phyloP scores from a whole-genome alignment of 176 grass and related monocot species.

The Ensete glaucum region DNA sequence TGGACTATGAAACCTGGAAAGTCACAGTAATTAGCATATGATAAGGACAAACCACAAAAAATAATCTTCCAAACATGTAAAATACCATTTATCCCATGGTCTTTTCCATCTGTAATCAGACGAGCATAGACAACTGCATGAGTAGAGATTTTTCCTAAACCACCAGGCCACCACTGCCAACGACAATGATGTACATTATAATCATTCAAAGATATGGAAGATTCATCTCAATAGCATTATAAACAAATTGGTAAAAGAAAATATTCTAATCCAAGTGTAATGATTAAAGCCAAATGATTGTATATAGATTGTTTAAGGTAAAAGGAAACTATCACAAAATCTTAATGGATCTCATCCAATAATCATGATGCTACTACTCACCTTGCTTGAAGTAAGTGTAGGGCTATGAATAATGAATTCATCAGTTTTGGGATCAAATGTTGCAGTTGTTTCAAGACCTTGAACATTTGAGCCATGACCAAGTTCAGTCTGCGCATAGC shows the following conservation, averaged over 20 bases:
- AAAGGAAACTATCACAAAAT: not conserved
- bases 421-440: slow-evolving; percentile 71
- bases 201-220: not conserved
- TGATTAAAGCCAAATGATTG: not conserved
- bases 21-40: slow-evolving; percentile 10
- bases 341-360: not conserved
- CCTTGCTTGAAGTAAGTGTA: slow-evolving; percentile 94
- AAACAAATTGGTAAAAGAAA: not conserved
- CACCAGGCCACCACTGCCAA: slow-evolving; percentile 98
- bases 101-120: slow-evolving; percentile 81
- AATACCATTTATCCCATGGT: slow-evolving; percentile 88
- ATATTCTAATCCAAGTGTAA: not conserved
- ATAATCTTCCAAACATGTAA: slow-evolving; percentile 6
- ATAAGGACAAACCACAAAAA: not conserved
- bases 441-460: slow-evolving; percentile 97
- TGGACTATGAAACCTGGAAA: slow-evolving; percentile 92
- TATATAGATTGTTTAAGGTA: not conserved
- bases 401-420: slow-evolving; percentile 97
- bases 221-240: not conserved
- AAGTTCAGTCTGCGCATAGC: slow-evolving; percentile 98
- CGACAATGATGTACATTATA: slow-evolving; percentile 7
- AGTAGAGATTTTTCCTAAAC: slow-evolving; percentile 89
- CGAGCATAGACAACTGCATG: slow-evolving; percentile 91
- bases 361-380: slow-evolving; percentile 21
- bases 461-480: slow-evolving; percentile 97